Evolutionary conservation across 2,329 filamentous ascomycete species (phyloP).

Genomic region (Sporothrix curviconia): DNA sequence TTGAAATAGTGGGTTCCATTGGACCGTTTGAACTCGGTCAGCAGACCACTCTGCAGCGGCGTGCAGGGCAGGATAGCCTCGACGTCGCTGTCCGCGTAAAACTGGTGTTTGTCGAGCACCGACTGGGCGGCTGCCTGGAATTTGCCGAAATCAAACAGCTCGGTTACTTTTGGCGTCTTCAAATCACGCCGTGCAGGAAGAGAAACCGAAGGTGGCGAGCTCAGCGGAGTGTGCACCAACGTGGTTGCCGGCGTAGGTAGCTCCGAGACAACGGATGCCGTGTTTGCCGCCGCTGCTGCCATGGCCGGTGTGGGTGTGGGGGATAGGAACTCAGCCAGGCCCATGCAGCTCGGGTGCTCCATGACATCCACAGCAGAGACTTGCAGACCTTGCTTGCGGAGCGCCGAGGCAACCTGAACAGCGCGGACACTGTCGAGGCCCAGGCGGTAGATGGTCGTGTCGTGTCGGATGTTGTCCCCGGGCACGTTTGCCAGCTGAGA

Average conservation of each 20-base stretch:
- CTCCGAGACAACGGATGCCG: background rate
- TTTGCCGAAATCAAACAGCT: conserved; percentile 30
- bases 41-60: conserved; percentile 69
- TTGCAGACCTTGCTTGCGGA: conserved; percentile 53
- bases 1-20: conserved; percentile 70
- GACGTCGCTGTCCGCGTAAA: conserved; percentile 27
- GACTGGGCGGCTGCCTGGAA: conserved; percentile 29
- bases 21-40: conserved; percentile 66
- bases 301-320: background rate
- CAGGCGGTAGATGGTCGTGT: conserved; percentile 76
- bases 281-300: background rate
- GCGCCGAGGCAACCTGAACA: conserved; percentile 63
- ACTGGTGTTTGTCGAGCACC: conserved; percentile 23
- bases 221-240: background rate
- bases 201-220: background rate
- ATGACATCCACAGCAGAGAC: conserved; percentile 70
- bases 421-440: conserved; percentile 89
- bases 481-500: conserved; percentile 51
- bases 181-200: too few relatives aligned
- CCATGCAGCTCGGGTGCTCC: conserved; percentile 45
- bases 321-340: conserved; percentile 8
- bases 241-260: background rate
- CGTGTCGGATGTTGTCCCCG: conserved; percentile 42
- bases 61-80: conserved; percentile 70
- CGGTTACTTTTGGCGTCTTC: background rate